Base-by-base conservation (phyloP, 352 stramenopile genomes). In the Plasmopara halstedii region DNA sequence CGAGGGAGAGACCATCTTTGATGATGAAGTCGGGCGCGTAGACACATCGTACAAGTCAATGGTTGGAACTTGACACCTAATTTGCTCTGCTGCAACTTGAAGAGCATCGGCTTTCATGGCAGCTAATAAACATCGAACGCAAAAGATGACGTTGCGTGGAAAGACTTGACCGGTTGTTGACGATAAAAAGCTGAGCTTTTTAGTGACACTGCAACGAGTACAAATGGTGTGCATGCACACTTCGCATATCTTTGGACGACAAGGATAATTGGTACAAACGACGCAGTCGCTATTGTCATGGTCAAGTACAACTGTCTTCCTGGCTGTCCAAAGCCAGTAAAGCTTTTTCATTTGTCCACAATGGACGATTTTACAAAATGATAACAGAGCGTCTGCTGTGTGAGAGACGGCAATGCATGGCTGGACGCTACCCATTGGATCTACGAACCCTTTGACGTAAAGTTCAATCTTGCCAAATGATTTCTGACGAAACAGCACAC, bases 341-440 rank as follows among this genome's bases (percentile, higher is more conserved):
- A 65, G 55, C 40, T 62, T 69, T 47, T 69, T 69, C 60, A 69
- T 69, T 33, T 62, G 60, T n/a, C 60, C 56, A 33, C 60, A 65
- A 21, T 56, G 23, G 25, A 58, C 42, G 15, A 51, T 21, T 6
- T 56, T 58, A 14, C 39, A 25, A 41, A 49, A 64, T 14, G 60
- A 65, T 38, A 69, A 48, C 14, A 65, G 50, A 1, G 46, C 42
- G 11, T 69, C 46, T 20, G 55, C 60, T 14, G 45, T 58, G 10
- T 32, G 23, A 2, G 46, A 29, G 10, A 65, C 47, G 15, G 46
- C 56, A 10, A 69, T 29, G 18, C 33, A 48, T 0, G 23, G 18
- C 23, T 61, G 51, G 11, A 69, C 40, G 22, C 49, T 48, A 3
- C 50, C 55, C 46, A 59, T 64, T 0, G 59, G 35, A 39, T 64